A percentile compares a stretch with the other conserved stretches of the same genome.
These are phyloP conservation scores for Tolypocladium endophyticum DNA, from an alignment of 2,329 filamentous ascomycete genomes.

Conservation along the genomic window DNA sequence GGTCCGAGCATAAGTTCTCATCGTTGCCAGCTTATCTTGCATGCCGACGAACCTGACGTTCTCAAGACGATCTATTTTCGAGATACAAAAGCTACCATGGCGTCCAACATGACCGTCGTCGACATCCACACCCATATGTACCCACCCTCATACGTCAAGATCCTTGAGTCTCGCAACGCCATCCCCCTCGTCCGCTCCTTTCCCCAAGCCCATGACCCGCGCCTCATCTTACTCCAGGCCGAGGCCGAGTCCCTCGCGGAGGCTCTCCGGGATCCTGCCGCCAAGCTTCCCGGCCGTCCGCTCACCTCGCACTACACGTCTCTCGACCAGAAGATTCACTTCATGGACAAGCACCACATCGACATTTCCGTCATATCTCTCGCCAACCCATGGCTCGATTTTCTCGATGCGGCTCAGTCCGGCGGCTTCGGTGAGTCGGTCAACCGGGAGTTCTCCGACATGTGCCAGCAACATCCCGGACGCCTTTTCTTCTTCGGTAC, in stretches of 20 bases:
- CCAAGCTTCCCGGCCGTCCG: constrained; percentile 62
- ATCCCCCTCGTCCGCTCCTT: constrained; percentile 67
- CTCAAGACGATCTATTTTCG: background rate
- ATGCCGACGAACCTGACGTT: background rate
- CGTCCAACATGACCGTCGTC: constrained; percentile 33
- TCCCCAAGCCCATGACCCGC: constrained; percentile 41
- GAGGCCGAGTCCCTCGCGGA: constrained; percentile 36
- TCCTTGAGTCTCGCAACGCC: constrained; percentile 45
- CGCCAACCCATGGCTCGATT: constrained; percentile 92
- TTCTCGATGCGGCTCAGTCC: constrained; percentile 53
- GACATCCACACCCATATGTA: constrained; percentile 65
- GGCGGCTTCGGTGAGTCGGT: constrained; percentile 52
- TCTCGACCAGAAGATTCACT: constrained; percentile 66
- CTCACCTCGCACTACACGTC: constrained; percentile 78
- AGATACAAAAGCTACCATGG: background rate
- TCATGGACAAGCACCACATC: constrained; percentile 81
- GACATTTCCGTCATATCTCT: constrained; percentile 77
- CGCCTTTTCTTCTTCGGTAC: constrained; percentile 76
- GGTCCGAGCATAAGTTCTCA: background rate
- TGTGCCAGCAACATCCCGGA: constrained; percentile 56
- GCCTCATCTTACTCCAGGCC: constrained; percentile 53
- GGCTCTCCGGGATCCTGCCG: constrained; percentile 40
- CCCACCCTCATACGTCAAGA: constrained; percentile 50
- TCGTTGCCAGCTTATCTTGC: background rate
- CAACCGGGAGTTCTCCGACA: constrained; percentile 66